Evolutionary conservation across 2,329 filamentous ascomycete genomes (phyloP).

Genomic region (Parastagonospora avenae): DNA sequence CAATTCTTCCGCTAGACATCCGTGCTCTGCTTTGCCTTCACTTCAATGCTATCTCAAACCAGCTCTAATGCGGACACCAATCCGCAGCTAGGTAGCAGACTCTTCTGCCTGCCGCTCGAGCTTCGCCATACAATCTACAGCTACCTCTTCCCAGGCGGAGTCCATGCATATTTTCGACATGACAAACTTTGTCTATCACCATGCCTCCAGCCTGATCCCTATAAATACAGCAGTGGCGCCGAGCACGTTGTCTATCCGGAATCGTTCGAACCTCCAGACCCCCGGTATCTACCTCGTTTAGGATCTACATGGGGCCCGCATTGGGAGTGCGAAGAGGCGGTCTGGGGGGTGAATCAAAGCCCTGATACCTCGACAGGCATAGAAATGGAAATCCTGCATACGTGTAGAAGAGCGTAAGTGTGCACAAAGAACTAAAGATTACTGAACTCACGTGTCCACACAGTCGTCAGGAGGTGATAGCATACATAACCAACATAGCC

Average conservation of each 20-base stretch:
- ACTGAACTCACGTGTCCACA: too few species aligned
- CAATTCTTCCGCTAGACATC: too few species aligned
- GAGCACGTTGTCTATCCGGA: not conserved
- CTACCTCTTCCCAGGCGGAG: conserved; percentile 8
- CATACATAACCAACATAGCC: too few species aligned
- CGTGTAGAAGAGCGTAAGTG: not conserved
- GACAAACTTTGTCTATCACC: not conserved
- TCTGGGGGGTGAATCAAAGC: not conserved
- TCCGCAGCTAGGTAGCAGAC: conserved; percentile 7
- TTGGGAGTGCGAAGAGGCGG: conserved; percentile 18
- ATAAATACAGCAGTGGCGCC: not conserved
- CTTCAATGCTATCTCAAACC: too few species aligned
- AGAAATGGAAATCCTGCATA: not conserved
- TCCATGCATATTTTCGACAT: conserved; percentile 6
- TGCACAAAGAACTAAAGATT: too few species aligned
- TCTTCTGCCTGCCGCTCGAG: conserved; percentile 10
- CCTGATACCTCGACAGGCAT: not conserved
- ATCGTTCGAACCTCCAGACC: not conserved
- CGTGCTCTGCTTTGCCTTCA: not conserved
- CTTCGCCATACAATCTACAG: conserved; percentile 13
- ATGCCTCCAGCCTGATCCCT: conserved; percentile 1
- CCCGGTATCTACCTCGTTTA: conserved; percentile 7
- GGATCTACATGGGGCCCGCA: conserved; percentile 19
- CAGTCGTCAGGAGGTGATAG: too few species aligned
- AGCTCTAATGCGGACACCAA: conserved; percentile 1